Conservation (phyloP, 768 basidiomycete species). For the Calvatia gigantea region DNA sequence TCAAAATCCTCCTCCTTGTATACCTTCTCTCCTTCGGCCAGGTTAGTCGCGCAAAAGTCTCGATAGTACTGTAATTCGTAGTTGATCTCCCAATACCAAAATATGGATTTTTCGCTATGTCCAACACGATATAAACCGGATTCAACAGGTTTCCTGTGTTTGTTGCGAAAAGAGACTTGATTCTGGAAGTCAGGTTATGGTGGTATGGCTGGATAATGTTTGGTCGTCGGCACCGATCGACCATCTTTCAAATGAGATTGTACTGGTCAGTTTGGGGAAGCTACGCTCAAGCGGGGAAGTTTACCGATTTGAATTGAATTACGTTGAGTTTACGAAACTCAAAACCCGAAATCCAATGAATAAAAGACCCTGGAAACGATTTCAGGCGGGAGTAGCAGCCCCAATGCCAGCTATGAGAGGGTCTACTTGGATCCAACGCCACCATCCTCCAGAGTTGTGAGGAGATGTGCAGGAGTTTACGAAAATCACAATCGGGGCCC, state of each 20-base stretch:
- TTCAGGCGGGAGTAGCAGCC: neutral
- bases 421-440: no score
- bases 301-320: neutral
- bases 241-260: neutral
- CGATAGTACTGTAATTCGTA: neutral
- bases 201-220: neutral
- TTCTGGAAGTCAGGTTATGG: neutral
- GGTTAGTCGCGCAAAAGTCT: neutral
- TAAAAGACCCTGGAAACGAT: neutral
- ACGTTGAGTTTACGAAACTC: neutral
- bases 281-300: neutral
- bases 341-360: neutral
- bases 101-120: neutral
- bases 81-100: conserved; percentile 5
- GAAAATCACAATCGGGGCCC: neutral
- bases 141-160: neutral
- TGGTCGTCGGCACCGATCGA: neutral
- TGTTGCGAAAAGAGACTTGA: neutral
- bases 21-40: neutral
- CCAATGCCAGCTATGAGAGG: neutral
- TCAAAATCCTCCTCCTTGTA: no score
- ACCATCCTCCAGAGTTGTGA: no score
- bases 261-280: neutral
- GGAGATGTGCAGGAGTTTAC: no score
- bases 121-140: neutral